These are phyloP conservation scores for Lentinus tigrinus DNA, from an alignment of 768 basidiomycete species.

Conservation along the genomic window DNA sequence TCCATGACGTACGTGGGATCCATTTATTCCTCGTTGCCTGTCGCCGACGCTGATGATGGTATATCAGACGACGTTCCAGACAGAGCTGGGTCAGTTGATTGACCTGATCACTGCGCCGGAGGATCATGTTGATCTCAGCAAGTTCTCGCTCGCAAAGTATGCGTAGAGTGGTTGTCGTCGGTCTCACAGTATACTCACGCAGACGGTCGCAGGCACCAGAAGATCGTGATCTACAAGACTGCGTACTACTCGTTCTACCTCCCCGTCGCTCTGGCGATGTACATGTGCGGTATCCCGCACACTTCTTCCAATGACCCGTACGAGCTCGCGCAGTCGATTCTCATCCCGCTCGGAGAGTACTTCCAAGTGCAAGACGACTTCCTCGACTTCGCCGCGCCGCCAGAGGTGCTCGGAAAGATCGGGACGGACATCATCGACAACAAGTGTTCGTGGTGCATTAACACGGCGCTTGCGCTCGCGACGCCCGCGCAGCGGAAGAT, in stretches of 20 bases:
- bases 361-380: conserved; percentile 99
- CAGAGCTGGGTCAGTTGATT: conserved; percentile 94
- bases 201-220: conserved; percentile 61
- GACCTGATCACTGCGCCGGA: conserved; percentile 96
- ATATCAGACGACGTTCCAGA: conserved; percentile 69
- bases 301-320: conserved; percentile 56
- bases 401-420: conserved; percentile 92
- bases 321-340: conserved; percentile 72
- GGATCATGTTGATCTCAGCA: conserved; percentile 78
- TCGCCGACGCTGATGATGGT: neutral
- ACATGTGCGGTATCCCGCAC: conserved; percentile 64
- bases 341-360: conserved; percentile 93
- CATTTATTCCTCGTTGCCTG: neutral
- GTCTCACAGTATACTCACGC: neutral
- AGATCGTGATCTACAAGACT: conserved; percentile 97
- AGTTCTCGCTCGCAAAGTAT: conserved; percentile 85
- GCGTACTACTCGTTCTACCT: conserved; percentile 99
- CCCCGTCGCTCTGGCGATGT: conserved; percentile 93
- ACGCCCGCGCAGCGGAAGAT: conserved; percentile 54
- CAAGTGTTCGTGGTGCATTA: conserved; percentile 98
- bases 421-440: conserved; percentile 98
- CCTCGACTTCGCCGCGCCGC: conserved; percentile 87
- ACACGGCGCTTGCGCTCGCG: conserved; percentile 70
- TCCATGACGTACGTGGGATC: conserved; percentile 66
- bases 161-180: conserved; percentile 16